phyloP scores from a whole-genome alignment of 495 filamentous ascomycete genomes.

The Aspergillus baeticus region DNA sequence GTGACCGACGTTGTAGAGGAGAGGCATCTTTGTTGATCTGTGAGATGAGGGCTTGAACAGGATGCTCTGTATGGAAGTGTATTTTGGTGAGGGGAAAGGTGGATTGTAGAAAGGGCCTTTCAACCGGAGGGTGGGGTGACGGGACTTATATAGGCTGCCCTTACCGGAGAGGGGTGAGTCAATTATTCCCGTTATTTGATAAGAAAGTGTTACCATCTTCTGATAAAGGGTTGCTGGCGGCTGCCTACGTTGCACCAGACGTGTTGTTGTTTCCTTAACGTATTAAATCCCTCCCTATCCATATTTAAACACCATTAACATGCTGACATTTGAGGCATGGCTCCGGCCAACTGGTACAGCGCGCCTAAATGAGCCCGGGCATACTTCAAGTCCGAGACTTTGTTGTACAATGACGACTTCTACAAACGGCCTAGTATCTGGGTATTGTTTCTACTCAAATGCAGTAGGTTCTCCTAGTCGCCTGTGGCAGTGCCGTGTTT shows the following conservation, averaged over 20 bases:
- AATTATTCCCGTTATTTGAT: slow-evolving; percentile 9
- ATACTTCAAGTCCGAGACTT: no score
- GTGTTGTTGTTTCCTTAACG: no score
- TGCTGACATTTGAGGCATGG: no score
- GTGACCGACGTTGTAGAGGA: slow-evolving; percentile 64
- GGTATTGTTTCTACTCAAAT: no score
- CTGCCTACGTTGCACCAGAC: no score
- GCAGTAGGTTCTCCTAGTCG: background rate
- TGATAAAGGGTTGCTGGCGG: no score
- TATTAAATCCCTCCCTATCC: no score
- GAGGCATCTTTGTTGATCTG: slow-evolving; percentile 55
- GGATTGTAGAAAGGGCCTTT: slow-evolving; percentile 7
- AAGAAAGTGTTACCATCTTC: slow-evolving; percentile 5
- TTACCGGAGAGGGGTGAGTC: slow-evolving; percentile 13
- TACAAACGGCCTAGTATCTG: no score
- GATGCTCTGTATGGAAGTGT: background rate
- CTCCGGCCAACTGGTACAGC: no score
- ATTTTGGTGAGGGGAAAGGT: background rate
- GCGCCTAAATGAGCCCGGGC: no score
- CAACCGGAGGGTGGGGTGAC: slow-evolving; percentile 7
- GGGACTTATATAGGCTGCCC: slow-evolving; percentile 9
- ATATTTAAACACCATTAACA: no score
- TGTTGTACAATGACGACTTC: no score
- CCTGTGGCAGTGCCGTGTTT: background rate
- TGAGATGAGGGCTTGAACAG: slow-evolving; percentile 2